Evolutionary conservation across 208 protist genomes (phyloP).

Genomic region (Acanthamoeba healyi): DNA sequence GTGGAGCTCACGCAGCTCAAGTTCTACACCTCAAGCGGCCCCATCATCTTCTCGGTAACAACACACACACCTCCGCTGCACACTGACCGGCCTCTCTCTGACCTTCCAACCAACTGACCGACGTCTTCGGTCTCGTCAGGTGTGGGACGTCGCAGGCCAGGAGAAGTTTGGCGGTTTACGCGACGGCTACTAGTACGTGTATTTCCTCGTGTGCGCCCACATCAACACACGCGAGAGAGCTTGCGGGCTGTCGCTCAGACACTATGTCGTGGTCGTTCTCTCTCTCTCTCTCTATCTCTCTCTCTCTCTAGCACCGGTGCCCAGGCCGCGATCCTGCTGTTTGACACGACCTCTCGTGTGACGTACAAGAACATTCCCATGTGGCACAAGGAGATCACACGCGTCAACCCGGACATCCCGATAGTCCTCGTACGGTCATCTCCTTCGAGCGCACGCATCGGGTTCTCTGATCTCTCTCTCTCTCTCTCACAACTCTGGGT

Average conservation of each 20-base stretch:
- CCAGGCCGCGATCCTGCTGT: slow-evolving; percentile 99
- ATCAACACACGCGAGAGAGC: slow-evolving; percentile 83
- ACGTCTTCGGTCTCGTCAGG: too few relatives aligned
- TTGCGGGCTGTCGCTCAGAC: neutral
- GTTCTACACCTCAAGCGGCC: slow-evolving; percentile 99
- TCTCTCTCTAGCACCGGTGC: slow-evolving; percentile 91
- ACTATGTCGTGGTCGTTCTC: neutral
- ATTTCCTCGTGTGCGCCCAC: too few relatives aligned
- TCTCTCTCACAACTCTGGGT: too few relatives aligned
- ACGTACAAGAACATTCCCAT: slow-evolving; percentile 99
- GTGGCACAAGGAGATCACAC: slow-evolving; percentile 99
- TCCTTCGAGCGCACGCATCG: too few relatives aligned
- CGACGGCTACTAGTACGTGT: slow-evolving; percentile 98
- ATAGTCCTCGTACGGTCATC: slow-evolving; percentile 95
- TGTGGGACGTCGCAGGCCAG: slow-evolving; percentile 99
- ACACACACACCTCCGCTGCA: too few relatives aligned
- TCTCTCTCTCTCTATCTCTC: neutral
- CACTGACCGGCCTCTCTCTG: too few relatives aligned
- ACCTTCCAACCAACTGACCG: too few relatives aligned
- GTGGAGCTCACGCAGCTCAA: slow-evolving; percentile 98
- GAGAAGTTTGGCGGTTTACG: slow-evolving; percentile 99
- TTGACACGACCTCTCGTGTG: slow-evolving; percentile 99
- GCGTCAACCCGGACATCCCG: slow-evolving; percentile 99
- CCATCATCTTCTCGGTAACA: slow-evolving; percentile 99
- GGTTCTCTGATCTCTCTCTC: too few relatives aligned